These are phyloP conservation scores for Tricholoma flavovirens DNA, from an alignment of 768 basidiomycete species.

Conservation along the genomic window DNA sequence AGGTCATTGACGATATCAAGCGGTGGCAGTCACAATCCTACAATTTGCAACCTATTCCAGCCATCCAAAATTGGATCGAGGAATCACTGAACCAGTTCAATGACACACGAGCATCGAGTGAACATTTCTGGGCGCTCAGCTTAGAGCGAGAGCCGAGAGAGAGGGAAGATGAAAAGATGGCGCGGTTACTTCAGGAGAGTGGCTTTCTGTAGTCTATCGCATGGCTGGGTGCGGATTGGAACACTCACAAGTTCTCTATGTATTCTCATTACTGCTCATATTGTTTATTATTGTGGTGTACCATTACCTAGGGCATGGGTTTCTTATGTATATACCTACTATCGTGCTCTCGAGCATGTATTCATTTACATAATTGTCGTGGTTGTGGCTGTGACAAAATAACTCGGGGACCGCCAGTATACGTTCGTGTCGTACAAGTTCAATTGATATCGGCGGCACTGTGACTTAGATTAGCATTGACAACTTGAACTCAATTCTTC, in stretches of 20 bases:
- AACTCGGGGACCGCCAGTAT: too few species aligned
- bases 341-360: not conserved
- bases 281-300: constrained; percentile 18
- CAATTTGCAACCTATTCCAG: constrained; percentile 66
- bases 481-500: too few species aligned
- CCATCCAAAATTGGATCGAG: constrained; percentile 71
- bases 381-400: too few species aligned
- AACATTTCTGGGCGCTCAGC: constrained; percentile 81
- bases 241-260: constrained; percentile 4
- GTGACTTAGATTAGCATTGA: too few species aligned
- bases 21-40: constrained; percentile 91
- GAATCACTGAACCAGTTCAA: constrained; percentile 68
- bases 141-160: constrained; percentile 89
- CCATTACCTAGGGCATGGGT: constrained; percentile 3
- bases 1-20: constrained; percentile 94
- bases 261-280: constrained; percentile 16
- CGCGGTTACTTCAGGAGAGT: constrained; percentile 79
- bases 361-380: not conserved
- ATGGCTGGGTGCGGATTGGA: not conserved
- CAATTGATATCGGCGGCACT: too few species aligned
- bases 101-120: constrained; percentile 62
- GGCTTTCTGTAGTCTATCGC: constrained; percentile 62
- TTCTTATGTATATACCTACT: not conserved
- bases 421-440: too few species aligned
- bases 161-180: constrained; percentile 96